A percentile compares a stretch with the other conserved stretches of the same genome.
Evolutionary conservation across 2,329 filamentous ascomycete species (phyloP).

Genomic region (Ustulina deusta): DNA sequence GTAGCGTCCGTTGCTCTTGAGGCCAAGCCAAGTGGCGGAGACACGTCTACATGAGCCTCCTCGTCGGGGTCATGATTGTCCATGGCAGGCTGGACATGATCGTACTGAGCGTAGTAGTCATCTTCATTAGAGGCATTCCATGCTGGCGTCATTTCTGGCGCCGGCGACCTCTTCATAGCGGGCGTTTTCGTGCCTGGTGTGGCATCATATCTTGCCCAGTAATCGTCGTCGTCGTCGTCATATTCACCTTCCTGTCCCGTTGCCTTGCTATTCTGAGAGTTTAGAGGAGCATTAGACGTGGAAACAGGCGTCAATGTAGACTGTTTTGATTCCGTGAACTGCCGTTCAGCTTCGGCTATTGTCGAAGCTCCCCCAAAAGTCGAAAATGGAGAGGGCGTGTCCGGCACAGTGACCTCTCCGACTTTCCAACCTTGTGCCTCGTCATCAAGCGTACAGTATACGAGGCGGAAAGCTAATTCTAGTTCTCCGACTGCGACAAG

Average conservation of each 20-base stretch:
- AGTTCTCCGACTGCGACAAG: constrained; percentile 72
- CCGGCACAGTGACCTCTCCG: constrained; percentile 73
- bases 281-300: constrained; percentile 37
- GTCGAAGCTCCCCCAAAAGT: constrained; percentile 63
- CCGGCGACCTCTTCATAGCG: constrained; percentile 71
- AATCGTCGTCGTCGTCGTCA: constrained; percentile 74
- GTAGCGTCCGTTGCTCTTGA: constrained; percentile 43
- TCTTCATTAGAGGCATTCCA: constrained; percentile 66
- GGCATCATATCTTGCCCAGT: constrained; percentile 83
- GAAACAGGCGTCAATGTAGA: constrained; percentile 39
- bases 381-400: constrained; percentile 68
- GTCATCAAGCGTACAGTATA: constrained; percentile 76
- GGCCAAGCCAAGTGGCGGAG: constrained; percentile 54
- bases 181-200: constrained; percentile 74
- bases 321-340: constrained; percentile 56
- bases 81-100: constrained; percentile 82
- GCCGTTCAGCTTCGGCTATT: constrained; percentile 71
- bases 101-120: constrained; percentile 82
- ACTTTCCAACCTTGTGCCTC: constrained; percentile 77
- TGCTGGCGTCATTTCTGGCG: constrained; percentile 58
- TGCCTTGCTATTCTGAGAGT: constrained; percentile 20
- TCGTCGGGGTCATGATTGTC: constrained; percentile 86
- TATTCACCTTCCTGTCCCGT: constrained; percentile 59
- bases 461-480: constrained; percentile 72
- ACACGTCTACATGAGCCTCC: constrained; percentile 57